These are phyloP conservation scores for Peniophora sp. DNA, from an alignment of 1,284 basidiomycete species.

Conservation along the genomic window DNA sequence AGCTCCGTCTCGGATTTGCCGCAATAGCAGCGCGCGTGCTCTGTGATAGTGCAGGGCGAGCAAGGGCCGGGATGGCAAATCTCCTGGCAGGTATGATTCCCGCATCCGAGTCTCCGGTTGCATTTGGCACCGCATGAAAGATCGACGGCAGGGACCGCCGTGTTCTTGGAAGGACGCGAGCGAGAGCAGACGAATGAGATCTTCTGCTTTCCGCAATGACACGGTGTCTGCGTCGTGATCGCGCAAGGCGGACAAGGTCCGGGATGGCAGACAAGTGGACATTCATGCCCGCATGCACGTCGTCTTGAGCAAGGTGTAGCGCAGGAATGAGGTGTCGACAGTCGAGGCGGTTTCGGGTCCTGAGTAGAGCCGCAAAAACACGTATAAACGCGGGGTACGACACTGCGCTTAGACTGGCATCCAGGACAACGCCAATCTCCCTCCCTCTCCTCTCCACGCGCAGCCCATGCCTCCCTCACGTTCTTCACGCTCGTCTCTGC, in stretches of 20 bases:
- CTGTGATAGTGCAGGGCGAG: conserved; percentile 47
- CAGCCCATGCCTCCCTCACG: conserved; percentile 64
- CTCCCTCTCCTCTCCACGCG: conserved; percentile 56
- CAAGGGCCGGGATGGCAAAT: conserved; percentile 74
- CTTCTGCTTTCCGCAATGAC: conserved; percentile 58
- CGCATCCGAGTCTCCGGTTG: conserved; percentile 50
- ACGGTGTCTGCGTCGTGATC: conserved; percentile 44
- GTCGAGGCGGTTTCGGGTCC: conserved; percentile 62
- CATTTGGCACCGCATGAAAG: conserved; percentile 69
- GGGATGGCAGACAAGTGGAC: conserved; percentile 63
- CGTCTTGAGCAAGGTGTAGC: conserved; percentile 67
- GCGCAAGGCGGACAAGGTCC: conserved; percentile 75
- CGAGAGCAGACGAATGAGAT: conserved; percentile 61
- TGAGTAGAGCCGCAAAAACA: conserved; percentile 78
- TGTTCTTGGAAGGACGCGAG: conserved; percentile 22
- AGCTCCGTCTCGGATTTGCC: conserved; percentile 57
- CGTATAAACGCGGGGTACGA: conserved; percentile 48
- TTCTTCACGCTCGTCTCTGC: conserved; percentile 75
- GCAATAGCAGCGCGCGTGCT: conserved; percentile 67
- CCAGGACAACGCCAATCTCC: conserved; percentile 87
- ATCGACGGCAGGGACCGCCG: conserved; percentile 23
- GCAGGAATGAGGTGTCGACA: conserved; percentile 82
- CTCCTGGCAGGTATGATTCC: conserved; percentile 55
- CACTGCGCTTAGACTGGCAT: conserved; percentile 68
- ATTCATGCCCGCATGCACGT: conserved; percentile 59